These are phyloP conservation scores for Xylariaceae sp. DNA, from an alignment of 2,329 filamentous ascomycete species.

Conservation along the genomic window DNA sequence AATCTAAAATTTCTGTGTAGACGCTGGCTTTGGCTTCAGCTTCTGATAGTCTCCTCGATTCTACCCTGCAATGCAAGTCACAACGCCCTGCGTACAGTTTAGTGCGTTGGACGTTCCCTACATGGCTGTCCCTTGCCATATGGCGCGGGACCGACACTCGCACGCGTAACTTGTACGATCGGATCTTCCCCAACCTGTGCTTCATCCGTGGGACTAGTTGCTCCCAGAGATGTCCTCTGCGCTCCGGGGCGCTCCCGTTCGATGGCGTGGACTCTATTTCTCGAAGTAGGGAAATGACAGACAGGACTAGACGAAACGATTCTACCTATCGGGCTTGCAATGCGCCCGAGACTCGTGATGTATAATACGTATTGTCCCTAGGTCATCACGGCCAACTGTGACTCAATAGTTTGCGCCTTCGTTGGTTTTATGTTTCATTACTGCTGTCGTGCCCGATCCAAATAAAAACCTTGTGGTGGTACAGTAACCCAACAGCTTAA, in stretches of 20 bases:
- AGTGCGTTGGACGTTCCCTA: neutral
- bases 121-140: conserved; percentile 3
- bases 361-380: neutral
- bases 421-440: conserved; percentile 10
- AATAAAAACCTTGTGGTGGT: conserved; percentile 4
- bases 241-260: neutral
- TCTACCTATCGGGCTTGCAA: conserved; percentile 6
- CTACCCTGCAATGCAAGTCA: neutral
- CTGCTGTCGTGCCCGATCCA: conserved; percentile 1
- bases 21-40: too few relatives aligned
- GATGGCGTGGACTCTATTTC: conserved; percentile 6
- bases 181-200: conserved; percentile 16
- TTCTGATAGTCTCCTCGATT: too few relatives aligned
- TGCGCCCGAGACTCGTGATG: conserved; percentile 4
- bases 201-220: neutral
- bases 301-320: conserved; percentile 1
- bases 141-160: neutral
- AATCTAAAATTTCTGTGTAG: too few relatives aligned
- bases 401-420: conserved; percentile 13
- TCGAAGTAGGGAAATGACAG: conserved; percentile 2
- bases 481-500: conserved; percentile 2
- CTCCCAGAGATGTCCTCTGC: conserved; percentile 5
- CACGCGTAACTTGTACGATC: conserved; percentile 3
- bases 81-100: too few relatives aligned
- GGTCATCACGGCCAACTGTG: neutral